These are phyloP conservation scores for Colletotrichum sp. DNA, from an alignment of 2,329 filamentous ascomycete species.

Conservation along the genomic window DNA sequence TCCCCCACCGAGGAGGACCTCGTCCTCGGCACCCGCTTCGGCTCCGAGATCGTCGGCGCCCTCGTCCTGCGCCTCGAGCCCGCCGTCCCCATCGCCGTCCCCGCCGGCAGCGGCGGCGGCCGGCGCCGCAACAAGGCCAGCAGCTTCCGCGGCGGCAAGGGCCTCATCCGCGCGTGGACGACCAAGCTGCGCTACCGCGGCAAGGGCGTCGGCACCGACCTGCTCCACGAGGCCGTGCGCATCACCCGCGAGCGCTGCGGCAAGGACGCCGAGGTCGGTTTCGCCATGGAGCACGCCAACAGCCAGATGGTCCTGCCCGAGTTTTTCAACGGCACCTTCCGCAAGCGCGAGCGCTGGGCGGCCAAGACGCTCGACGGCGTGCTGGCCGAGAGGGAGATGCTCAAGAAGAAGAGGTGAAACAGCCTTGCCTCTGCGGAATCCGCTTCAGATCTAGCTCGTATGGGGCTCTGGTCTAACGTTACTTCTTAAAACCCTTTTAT, in stretches of 20 bases:
- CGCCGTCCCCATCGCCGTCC: constrained; percentile 24
- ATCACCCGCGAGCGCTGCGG: constrained; percentile 73
- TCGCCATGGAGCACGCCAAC: constrained; percentile 81
- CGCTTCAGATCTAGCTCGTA: not conserved
- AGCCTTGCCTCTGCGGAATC: not conserved
- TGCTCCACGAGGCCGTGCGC: constrained; percentile 76
- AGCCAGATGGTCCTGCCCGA: constrained; percentile 65
- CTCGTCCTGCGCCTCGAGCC: constrained; percentile 71
- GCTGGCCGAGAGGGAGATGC: constrained; percentile 52
- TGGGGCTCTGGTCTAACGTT: not conserved
- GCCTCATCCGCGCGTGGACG: constrained; percentile 83
- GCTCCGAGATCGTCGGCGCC: constrained; percentile 72
- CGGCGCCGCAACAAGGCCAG: constrained; percentile 43
- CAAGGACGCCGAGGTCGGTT: constrained; percentile 69
- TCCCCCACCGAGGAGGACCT: constrained; percentile 52
- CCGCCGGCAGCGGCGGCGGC: constrained; percentile 25
- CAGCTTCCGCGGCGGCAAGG: constrained; percentile 62
- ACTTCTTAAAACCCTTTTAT: not conserved
- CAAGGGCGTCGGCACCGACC: constrained; percentile 72
- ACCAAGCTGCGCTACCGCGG: constrained; percentile 72
- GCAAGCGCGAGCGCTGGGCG: constrained; percentile 63
- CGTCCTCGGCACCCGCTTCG: constrained; percentile 70
- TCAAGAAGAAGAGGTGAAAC: constrained; percentile 50
- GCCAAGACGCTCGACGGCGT: constrained; percentile 56
- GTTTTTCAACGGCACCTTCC: constrained; percentile 66